These are phyloP conservation scores for Arabidopsis lyrata DNA, from an alignment of 441 rosid species.

Conservation along the genomic window DNA sequence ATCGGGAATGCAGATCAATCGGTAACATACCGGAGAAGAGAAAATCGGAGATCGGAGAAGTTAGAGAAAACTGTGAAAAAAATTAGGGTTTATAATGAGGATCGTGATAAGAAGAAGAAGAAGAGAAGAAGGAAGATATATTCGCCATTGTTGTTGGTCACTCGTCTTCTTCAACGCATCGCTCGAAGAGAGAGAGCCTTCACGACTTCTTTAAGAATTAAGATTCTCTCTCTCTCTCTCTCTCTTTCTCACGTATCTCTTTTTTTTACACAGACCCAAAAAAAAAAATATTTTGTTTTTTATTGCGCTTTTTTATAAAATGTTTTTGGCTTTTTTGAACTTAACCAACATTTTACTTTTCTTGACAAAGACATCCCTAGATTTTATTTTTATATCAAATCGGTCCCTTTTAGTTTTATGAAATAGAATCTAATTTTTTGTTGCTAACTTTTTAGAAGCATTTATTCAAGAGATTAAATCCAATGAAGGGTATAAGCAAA, in stretches of 20 bases:
- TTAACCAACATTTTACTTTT: constrained; percentile 27
- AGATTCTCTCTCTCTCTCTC: constrained; percentile 21
- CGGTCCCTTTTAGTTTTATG: background rate
- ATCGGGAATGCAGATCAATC: constrained; percentile 38
- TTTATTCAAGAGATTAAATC: background rate
- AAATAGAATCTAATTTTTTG: background rate
- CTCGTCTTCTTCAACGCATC: constrained; percentile 58
- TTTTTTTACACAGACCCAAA: background rate
- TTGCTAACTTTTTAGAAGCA: too few relatives aligned
- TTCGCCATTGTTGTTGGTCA: constrained; percentile 50
- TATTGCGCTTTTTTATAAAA: background rate
- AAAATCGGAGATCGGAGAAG: constrained; percentile 25
- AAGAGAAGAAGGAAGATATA: constrained; percentile 30
- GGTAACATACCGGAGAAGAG: constrained; percentile 12
- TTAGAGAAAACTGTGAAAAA: constrained; percentile 12
- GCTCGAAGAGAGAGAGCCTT: constrained; percentile 43
- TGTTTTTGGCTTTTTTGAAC: background rate
- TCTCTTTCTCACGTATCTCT: background rate
- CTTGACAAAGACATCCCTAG: constrained; percentile 34
- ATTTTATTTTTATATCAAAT: constrained; percentile 15
- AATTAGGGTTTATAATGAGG: constrained; percentile 49
- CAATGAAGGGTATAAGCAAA: too few relatives aligned
- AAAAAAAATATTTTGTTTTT: background rate
- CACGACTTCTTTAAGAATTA: constrained; percentile 53
- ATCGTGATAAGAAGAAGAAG: constrained; percentile 25